A percentile compares a stretch with the other conserved stretches of the same genome.
These are phyloP conservation scores for Lippia alba DNA, from an alignment of 305 asterid species.

Conservation along the genomic window DNA sequence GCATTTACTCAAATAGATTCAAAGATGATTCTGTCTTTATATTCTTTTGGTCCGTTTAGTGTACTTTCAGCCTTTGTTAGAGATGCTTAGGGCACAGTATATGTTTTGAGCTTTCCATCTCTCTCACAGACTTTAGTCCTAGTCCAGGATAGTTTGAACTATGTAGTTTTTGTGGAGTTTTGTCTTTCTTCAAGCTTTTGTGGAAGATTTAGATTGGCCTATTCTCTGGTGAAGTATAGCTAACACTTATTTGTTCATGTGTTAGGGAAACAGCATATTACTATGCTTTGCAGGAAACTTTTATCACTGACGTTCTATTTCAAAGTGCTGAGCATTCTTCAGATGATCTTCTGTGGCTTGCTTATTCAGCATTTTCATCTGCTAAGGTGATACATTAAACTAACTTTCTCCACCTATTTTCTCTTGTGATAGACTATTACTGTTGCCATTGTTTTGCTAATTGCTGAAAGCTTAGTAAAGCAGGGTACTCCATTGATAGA, in stretches of 20 bases:
- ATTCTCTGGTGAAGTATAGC: conserved; percentile 35
- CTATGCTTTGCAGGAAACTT: conserved; percentile 76
- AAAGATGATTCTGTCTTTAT: conserved; percentile 22
- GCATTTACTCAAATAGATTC: background rate
- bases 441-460: conserved; percentile 25
- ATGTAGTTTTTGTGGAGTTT: conserved; percentile 21
- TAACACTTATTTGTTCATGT: conserved; percentile 39
- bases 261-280: conserved; percentile 67
- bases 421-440: conserved; percentile 13
- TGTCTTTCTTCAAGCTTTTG: conserved; percentile 15
- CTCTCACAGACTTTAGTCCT: conserved; percentile 21
- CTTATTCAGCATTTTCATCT: conserved; percentile 72
- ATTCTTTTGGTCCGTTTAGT: conserved; percentile 1
- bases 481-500: conserved; percentile 13
- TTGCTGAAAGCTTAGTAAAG: conserved; percentile 28
- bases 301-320: conserved; percentile 80
- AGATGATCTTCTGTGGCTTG: conserved; percentile 96
- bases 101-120: conserved; percentile 26
- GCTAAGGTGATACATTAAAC: conserved; percentile 61
- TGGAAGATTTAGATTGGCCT: conserved; percentile 23
- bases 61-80: conserved; percentile 17
- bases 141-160: conserved; percentile 26
- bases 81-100: conserved; percentile 21
- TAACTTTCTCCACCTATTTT: conserved; percentile 14
- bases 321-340: conserved; percentile 80